Percentiles rank a stretch among this genome's conserved stretches.
Conservation (phyloP, 768 basidiomycete species). For the Panaeolus papilionaceus region DNA sequence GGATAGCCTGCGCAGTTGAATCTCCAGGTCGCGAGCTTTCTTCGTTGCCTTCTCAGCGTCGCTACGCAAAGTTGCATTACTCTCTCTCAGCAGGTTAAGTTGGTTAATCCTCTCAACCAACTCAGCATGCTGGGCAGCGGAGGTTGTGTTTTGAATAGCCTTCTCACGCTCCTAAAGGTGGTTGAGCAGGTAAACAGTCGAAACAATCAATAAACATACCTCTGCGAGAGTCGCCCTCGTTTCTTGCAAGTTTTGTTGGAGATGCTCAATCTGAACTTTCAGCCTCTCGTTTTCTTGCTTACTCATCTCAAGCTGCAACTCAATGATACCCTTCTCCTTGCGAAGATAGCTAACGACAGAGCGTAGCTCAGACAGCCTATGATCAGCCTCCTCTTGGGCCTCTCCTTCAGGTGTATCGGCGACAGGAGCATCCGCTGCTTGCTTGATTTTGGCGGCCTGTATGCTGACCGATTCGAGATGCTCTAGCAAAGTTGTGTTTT, state of each 20-base stretch:
- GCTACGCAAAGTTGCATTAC: conserved; percentile 83
- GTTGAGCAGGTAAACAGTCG: conserved; percentile 17
- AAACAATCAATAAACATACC: conserved; percentile 40
- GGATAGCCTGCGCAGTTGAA: conserved; percentile 61
- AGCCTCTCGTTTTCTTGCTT: conserved; percentile 76
- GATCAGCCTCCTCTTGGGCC: conserved; percentile 56
- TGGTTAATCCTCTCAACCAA: conserved; percentile 88
- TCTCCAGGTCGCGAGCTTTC: conserved; percentile 70
- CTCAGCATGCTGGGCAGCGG: conserved; percentile 82
- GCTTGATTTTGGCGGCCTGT: conserved; percentile 82
- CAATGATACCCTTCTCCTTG: conserved; percentile 92
- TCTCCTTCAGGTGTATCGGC: conserved; percentile 48
- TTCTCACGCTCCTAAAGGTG: conserved; percentile 76
- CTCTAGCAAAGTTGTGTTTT: conserved; percentile 80
- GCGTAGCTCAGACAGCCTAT: conserved; percentile 74
- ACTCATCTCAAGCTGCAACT: conserved; percentile 84
- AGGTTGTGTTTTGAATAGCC: conserved; percentile 71
- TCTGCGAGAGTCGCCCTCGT: conserved; percentile 73
- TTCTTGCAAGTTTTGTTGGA: conserved; percentile 74
- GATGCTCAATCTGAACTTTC: conserved; percentile 77
- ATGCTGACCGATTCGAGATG: conserved; percentile 86
- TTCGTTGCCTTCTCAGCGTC: conserved; percentile 77
- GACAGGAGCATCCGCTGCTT: conserved; percentile 63
- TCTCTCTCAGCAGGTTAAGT: conserved; percentile 84
- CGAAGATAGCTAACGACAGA: conserved; percentile 83